Evolutionary conservation across 805 yeast species (phyloP), one percentile per base, ranked within the genome.

Genomic region (Debaryomyces castellii): DNA sequence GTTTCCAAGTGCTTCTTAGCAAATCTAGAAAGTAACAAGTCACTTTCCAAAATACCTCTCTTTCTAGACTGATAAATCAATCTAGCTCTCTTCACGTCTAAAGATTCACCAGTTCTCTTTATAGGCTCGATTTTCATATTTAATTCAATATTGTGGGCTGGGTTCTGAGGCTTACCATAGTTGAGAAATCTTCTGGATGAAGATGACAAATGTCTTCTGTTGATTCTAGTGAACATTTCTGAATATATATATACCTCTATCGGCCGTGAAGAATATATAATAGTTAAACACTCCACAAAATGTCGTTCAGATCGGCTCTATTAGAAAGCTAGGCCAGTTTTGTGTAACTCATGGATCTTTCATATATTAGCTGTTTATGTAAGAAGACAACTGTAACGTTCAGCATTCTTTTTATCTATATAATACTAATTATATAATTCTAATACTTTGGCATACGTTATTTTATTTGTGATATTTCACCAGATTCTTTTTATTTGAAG

Each of bases 21-120:
- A 66, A 91, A 94, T 48, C 90, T 77, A 16, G 94, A 83, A 47
- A 94, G 75, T 37, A 94, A 70, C 55, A 94, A 71, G 62, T 94
- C 99, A 5, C 96, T 85, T 62, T 94, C 99, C 47, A 94, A 76
- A 46, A 94, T 94, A 30, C 99, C 99, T 62, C 99, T 80, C 66
- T 94, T 94, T 52, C 99, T 78, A 25, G 92, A 83, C 65, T 94
- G 99, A 66, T 94, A 94, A 1, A 88, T 71, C 56, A 94, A 71
- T 51, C 99, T 78, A n/a, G 97, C 95, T 54, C 90, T 78, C 66
- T 88, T 89, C 39, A 77, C 77, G 25, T 86, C 89, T 1, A 81
- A 65, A 7, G 82, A 63, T 66, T 94, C 99, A 51, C 84, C 84
- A 3, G 71, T 69, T 53, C 99, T 79, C 49, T 83, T 80, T 42